phyloP scores from a whole-genome alignment of 2,329 filamentous ascomycete species.

The Colletotrichum tropicicola region DNA sequence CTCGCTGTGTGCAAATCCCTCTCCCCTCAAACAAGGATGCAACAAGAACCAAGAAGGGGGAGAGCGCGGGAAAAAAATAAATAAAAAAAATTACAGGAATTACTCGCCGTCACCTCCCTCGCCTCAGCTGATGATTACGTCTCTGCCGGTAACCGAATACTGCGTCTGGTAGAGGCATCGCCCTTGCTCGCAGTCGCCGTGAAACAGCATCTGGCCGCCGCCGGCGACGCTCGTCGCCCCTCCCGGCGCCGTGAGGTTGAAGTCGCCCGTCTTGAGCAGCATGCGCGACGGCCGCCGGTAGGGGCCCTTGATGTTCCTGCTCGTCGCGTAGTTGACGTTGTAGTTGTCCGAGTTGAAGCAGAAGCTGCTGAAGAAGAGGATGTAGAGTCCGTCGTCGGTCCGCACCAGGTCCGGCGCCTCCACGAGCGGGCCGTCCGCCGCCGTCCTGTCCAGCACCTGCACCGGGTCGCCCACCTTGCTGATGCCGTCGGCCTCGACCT shows the following conservation, averaged over 20 bases:
- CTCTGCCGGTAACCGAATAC: constrained; percentile 23
- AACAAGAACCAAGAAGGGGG: background rate
- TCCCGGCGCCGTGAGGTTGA: constrained; percentile 49
- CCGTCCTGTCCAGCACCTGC: constrained; percentile 54
- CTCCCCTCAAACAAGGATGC: background rate
- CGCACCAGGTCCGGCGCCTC: constrained; percentile 67
- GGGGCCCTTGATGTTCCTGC: constrained; percentile 46
- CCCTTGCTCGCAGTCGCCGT: constrained; percentile 42
- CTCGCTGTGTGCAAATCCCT: background rate
- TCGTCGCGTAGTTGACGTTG: constrained; percentile 68
- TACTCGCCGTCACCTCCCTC: background rate
- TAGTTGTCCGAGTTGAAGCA: constrained; percentile 65
- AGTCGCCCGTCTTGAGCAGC: constrained; percentile 47
- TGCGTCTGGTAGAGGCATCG: constrained; percentile 47
- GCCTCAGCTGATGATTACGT: constrained; percentile 26
- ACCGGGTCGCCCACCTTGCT: constrained; percentile 60
- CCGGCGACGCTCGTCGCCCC: constrained; percentile 46
- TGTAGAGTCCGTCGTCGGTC: constrained; percentile 58
- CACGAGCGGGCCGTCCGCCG: constrained; percentile 62
- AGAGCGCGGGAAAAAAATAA: background rate
- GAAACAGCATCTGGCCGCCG: constrained; percentile 43
- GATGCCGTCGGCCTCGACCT: constrained; percentile 58
- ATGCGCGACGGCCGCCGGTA: constrained; percentile 43
- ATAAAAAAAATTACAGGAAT: constrained; percentile 4
- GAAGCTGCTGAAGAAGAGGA: constrained; percentile 70